phyloP scores from a whole-genome alignment of 2,329 filamentous ascomycete genomes.

The Clarireedia homoeocarpa region DNA sequence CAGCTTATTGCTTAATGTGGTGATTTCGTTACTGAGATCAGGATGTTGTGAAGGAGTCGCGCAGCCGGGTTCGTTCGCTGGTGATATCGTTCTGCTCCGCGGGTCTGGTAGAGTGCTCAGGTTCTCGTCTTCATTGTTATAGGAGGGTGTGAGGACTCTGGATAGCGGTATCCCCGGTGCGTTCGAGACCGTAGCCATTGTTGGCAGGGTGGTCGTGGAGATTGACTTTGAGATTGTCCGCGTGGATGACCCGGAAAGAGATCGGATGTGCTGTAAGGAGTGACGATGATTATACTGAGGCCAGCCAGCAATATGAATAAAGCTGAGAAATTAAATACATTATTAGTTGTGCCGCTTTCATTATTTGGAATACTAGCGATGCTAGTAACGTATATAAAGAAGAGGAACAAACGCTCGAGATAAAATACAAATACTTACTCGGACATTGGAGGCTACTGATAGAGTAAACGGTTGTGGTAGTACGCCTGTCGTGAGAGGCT shows the following conservation, averaged over 20 bases:
- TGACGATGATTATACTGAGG: conserved; percentile 37
- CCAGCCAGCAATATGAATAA: conserved; percentile 42
- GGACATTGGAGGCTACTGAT: conserved; percentile 2
- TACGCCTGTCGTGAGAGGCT: conserved; percentile 1
- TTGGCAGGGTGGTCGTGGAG: conserved; percentile 32
- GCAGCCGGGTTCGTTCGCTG: conserved; percentile 32
- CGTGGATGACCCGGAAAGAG: conserved; percentile 3
- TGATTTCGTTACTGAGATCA: conserved; percentile 61
- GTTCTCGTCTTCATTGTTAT: conserved; percentile 46
- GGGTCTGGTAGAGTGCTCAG: conserved; percentile 65
- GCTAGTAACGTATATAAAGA: neutral
- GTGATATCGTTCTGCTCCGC: conserved; percentile 44
- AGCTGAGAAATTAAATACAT: conserved; percentile 31
- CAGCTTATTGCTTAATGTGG: conserved; percentile 85
- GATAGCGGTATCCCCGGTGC: conserved; percentile 18
- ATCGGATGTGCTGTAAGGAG: conserved; percentile 6
- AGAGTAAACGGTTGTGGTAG: neutral
- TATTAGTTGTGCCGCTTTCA: neutral
- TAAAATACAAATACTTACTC: conserved; percentile 1
- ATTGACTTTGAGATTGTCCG: conserved; percentile 30
- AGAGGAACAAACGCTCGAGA: neutral
- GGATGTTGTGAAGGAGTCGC: conserved; percentile 40
- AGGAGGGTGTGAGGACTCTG: conserved; percentile 29
- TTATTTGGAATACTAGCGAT: neutral
- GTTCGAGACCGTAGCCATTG: conserved; percentile 30